phyloP scores from a whole-genome alignment of 179 eudicot genomes.

The Silene noctiflora region DNA sequence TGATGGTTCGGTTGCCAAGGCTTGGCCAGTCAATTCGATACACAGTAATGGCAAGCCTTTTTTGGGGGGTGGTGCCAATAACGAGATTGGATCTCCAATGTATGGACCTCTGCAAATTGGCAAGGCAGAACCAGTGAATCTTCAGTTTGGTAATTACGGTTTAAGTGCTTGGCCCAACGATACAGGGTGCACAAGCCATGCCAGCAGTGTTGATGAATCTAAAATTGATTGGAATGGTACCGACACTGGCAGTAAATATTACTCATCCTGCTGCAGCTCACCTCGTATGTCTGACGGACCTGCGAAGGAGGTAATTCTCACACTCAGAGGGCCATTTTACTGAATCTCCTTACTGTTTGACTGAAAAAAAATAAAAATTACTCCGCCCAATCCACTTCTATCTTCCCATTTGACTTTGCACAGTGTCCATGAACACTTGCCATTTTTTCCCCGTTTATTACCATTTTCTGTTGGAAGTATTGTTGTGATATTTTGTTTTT shows the following conservation, averaged over 20 bases:
- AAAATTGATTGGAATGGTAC: conserved; percentile 69
- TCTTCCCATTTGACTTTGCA: neutral
- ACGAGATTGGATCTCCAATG: conserved; percentile 65
- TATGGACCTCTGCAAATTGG: conserved; percentile 78
- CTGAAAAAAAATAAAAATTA: too few relatives aligned
- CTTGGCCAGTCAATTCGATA: conserved; percentile 79
- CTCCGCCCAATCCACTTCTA: neutral
- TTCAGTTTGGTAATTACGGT: conserved; percentile 96
- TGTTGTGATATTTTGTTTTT: too few relatives aligned
- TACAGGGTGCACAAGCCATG: conserved; percentile 84
- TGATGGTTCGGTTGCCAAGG: conserved; percentile 96
- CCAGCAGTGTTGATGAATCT: conserved; percentile 84
- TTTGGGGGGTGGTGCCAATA: conserved; percentile 32
- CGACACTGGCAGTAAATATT: conserved; percentile 76
- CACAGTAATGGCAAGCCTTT: conserved; percentile 47
- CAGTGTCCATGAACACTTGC: neutral
- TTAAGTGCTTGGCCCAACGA: conserved; percentile 97
- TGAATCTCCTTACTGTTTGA: neutral
- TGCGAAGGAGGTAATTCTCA: conserved; percentile 75
- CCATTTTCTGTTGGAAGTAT: neutral
- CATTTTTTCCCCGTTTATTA: too few relatives aligned
- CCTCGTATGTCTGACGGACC: conserved; percentile 81
- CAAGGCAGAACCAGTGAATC: conserved; percentile 78
- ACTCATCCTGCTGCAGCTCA: conserved; percentile 88
- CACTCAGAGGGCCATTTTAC: neutral